Percentiles rank a stretch among this genome's conserved stretches.
Conservation (phyloP, 257 asterid species). For the Echium plantagineum region DNA sequence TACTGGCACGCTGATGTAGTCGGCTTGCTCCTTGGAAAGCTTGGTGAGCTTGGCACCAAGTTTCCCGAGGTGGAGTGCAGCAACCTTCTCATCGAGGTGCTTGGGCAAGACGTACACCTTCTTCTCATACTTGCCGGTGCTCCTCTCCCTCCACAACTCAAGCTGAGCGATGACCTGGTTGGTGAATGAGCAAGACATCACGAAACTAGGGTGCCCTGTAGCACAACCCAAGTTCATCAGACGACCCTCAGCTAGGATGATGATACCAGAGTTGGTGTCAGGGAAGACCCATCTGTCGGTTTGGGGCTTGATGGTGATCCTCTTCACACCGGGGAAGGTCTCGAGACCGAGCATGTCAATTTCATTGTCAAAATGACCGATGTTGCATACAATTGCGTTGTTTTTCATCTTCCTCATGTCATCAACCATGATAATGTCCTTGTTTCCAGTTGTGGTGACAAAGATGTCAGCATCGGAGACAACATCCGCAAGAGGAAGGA, state of each 20-base stretch:
- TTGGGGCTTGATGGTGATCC: slow-evolving; percentile 13
- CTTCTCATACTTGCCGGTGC: slow-evolving; percentile 9
- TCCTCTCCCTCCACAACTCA: slow-evolving; percentile 11
- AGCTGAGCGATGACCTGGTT: slow-evolving; percentile 13
- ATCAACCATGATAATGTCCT: slow-evolving; percentile 12
- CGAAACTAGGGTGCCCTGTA: slow-evolving; percentile 15
- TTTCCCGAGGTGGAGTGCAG: slow-evolving; percentile 8
- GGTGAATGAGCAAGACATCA: slow-evolving; percentile 13
- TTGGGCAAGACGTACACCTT: slow-evolving; percentile 9
- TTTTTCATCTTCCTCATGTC: slow-evolving; percentile 13
- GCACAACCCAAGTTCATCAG: neutral
- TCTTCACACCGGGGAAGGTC: slow-evolving; percentile 9
- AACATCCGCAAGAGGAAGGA: slow-evolving; percentile 7
- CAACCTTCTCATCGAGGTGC: neutral
- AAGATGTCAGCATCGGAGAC: slow-evolving; percentile 11
- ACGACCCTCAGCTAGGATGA: slow-evolving; percentile 10
- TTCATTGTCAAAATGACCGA: slow-evolving; percentile 14
- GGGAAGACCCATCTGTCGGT: slow-evolving; percentile 14
- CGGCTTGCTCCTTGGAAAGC: slow-evolving; percentile 1
- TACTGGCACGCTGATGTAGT: slow-evolving; percentile 1
- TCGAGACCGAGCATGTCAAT: slow-evolving; percentile 11
- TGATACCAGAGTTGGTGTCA: slow-evolving; percentile 8
- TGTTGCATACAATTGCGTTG: slow-evolving; percentile 13
- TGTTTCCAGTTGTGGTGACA: slow-evolving; percentile 12
- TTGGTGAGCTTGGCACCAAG: slow-evolving; percentile 6